Evolutionary conservation across 306 rosid genomes (phyloP).

Genomic region (Echinosophora koreensis): DNA sequence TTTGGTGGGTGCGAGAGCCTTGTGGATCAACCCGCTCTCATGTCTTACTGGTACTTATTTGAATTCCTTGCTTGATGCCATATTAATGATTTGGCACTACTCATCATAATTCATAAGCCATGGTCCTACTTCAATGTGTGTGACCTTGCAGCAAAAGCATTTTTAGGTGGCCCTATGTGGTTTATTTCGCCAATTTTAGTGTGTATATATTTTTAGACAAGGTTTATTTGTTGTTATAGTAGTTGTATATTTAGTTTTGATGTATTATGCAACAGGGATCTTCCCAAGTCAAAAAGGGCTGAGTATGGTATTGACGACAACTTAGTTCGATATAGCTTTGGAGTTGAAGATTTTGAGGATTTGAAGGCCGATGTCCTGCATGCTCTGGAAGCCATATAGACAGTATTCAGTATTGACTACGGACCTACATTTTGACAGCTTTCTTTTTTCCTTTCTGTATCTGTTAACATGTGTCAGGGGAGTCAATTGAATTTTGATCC

Average conservation of each 20-base stretch:
- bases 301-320: conserved; percentile 77
- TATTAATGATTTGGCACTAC: not conserved
- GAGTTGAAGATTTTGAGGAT: conserved; percentile 81
- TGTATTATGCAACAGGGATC: conserved; percentile 69
- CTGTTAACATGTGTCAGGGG: not conserved
- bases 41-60: conserved; percentile 82
- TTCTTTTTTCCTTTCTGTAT: not conserved
- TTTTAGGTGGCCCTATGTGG: not conserved
- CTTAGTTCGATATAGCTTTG: conserved; percentile 87
- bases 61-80: not conserved
- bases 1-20: conserved; percentile 97
- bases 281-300: conserved; percentile 69
- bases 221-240: too few species aligned
- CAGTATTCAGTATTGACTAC: not conserved
- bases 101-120: not conserved
- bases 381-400: conserved; percentile 71
- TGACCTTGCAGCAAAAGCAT: not conserved
- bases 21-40: conserved; percentile 93
- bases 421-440: not conserved
- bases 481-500: conserved; percentile 37
- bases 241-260: not conserved
- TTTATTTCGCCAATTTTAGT: conserved; percentile 6
- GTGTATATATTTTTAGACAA: not conserved
- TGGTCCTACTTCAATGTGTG: not conserved
- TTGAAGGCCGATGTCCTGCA: conserved; percentile 75